Evolutionary conservation across 805 yeast genomes (phyloP).

Genomic region (Ogataea allantospora): DNA sequence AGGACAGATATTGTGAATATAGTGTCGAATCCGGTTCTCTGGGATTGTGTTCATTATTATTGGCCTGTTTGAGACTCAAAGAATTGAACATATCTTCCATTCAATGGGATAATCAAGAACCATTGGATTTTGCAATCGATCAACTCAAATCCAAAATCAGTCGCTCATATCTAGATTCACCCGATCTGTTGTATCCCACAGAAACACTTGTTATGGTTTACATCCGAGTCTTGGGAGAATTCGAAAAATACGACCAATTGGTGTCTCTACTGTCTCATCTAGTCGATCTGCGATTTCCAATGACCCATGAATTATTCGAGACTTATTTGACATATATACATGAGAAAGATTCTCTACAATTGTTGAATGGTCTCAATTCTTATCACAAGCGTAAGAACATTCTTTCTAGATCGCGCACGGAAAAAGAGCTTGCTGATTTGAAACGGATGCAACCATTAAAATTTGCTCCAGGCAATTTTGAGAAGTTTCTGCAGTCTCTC

Average conservation of each 20-base stretch:
- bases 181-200: slow-evolving; percentile 42
- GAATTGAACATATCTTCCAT: slow-evolving; percentile 14
- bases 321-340: slow-evolving; percentile 21
- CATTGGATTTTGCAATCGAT: slow-evolving; percentile 58
- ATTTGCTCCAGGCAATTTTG: slow-evolving; percentile 21
- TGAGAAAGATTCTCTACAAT: slow-evolving; percentile 20
- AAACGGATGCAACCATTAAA: slow-evolving; percentile 12
- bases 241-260: slow-evolving; percentile 54
- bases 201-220: slow-evolving; percentile 52
- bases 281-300: slow-evolving; percentile 41
- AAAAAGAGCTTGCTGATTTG: slow-evolving; percentile 21
- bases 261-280: slow-evolving; percentile 50
- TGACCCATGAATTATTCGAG: slow-evolving; percentile 21
- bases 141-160: slow-evolving; percentile 50
- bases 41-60: slow-evolving; percentile 45
- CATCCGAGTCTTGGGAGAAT: slow-evolving; percentile 47
- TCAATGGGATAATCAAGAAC: slow-evolving; percentile 55
- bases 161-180: slow-evolving; percentile 32
- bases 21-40: slow-evolving; percentile 20
- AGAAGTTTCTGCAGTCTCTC: slow-evolving; percentile 22
- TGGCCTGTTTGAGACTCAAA: slow-evolving; percentile 41
- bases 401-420: slow-evolving; percentile 23
- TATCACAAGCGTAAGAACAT: slow-evolving; percentile 19
- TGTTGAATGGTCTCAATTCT: slow-evolving; percentile 21
- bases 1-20: slow-evolving; percentile 26